Conservation (phyloP, 805 yeast species). For the Candida methanosorbosa region DNA sequence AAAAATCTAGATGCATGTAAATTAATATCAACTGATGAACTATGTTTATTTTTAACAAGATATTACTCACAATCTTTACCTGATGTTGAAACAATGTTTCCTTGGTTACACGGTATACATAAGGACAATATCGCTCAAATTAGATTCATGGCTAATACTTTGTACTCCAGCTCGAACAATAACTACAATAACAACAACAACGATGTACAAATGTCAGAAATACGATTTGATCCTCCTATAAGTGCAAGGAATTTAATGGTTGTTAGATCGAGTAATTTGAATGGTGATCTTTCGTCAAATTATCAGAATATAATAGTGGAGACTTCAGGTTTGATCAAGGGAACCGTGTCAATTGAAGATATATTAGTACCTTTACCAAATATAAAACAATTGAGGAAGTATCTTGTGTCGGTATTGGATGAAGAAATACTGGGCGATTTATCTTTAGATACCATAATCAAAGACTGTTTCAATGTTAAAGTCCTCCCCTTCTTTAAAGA, state of each 20-base stretch:
- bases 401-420: conserved; percentile 20
- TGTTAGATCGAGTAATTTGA: conserved; percentile 20
- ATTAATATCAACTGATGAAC: conserved; percentile 18
- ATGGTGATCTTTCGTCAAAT: conserved; percentile 19
- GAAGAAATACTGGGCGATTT: conserved; percentile 10
- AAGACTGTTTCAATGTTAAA: conserved; percentile 34
- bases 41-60: conserved; percentile 10
- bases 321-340: conserved; percentile 40
- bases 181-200: not conserved
- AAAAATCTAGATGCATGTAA: conserved; percentile 8
- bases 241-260: conserved; percentile 18
- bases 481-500: conserved; percentile 45
- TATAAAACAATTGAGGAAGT: conserved; percentile 17
- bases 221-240: conserved; percentile 12
- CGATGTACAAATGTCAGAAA: conserved; percentile 3
- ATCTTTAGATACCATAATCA: conserved; percentile 22
- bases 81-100: conserved; percentile 61
- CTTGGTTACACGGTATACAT: conserved; percentile 84
- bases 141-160: conserved; percentile 26
- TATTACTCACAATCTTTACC: conserved; percentile 37
- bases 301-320: conserved; percentile 23
- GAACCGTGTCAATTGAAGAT: conserved; percentile 46
- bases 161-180: not conserved
- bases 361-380: conserved; percentile 37
- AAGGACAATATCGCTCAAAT: conserved; percentile 46